A percentile compares a stretch with the other conserved stretches of the same genome.
Evolutionary conservation across 352 stramenopile species (phyloP).

Genomic region (Pythium utonaiense): DNA sequence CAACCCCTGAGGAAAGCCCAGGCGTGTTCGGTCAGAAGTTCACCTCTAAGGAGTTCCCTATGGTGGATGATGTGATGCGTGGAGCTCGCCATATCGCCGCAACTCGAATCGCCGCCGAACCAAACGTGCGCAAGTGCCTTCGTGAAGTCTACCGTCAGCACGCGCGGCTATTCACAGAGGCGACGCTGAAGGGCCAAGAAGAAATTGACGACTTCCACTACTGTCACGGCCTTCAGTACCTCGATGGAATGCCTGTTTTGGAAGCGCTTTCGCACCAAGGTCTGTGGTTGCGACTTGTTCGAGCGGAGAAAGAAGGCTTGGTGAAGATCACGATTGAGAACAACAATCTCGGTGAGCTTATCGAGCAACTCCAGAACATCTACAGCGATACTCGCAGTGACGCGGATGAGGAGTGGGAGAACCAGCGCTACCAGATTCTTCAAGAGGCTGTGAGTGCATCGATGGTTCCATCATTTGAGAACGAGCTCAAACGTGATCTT

Average conservation of each 20-base stretch:
- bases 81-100: conserved; percentile 85
- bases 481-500: conserved; percentile 80
- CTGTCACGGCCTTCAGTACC: conserved; percentile 82
- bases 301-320: conserved; percentile 84
- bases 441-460: conserved; percentile 83
- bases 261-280: conserved; percentile 73
- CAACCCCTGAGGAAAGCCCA: conserved; percentile 73
- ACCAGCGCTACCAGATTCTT: conserved; percentile 76
- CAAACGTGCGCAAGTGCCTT: conserved; percentile 81
- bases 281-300: conserved; percentile 72
- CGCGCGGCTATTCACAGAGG: conserved; percentile 67
- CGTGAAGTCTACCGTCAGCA: conserved; percentile 82
- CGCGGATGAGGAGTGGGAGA: conserved; percentile 83
- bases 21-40: conserved; percentile 70
- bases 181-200: conserved; percentile 76
- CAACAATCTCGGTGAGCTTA: conserved; percentile 76
- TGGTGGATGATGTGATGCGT: conserved; percentile 85
- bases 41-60: conserved; percentile 80
- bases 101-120: conserved; percentile 79
- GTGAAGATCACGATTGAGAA: conserved; percentile 74
- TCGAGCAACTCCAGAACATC: conserved; percentile 77
- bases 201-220: conserved; percentile 90
- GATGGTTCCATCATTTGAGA: conserved; percentile 84
- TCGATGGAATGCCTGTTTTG: conserved; percentile 79
- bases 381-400: conserved; percentile 52